These are phyloP conservation scores for Debaryomyces fabryi DNA, from an alignment of 1,139 yeast genomes.

Conservation along the genomic window DNA sequence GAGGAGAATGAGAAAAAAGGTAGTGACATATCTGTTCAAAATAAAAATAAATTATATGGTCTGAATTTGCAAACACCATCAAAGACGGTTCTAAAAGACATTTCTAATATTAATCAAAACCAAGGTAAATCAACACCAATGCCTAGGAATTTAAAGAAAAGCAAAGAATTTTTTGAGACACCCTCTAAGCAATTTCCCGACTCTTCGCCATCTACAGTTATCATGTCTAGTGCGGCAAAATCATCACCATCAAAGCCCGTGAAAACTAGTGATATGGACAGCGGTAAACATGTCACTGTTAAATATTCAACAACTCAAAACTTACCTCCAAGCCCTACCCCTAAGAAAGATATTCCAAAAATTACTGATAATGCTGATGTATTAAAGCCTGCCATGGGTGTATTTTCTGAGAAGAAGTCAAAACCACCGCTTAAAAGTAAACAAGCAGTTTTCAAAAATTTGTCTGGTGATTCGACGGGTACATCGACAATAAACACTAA, in stretches of 20 bases:
- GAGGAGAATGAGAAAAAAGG: constrained; percentile 12
- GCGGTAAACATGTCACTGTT: constrained; percentile 3
- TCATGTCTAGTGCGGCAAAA: constrained; percentile 27
- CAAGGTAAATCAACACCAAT: constrained; percentile 10
- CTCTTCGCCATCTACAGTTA: constrained; percentile 39
- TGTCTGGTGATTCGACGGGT: constrained; percentile 1
- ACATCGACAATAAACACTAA: constrained; percentile 1
- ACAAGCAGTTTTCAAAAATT: constrained; percentile 19
- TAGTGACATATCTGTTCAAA: not conserved
- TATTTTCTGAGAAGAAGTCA: constrained; percentile 38
- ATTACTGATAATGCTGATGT: constrained; percentile 15
- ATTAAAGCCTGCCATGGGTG: constrained; percentile 46
- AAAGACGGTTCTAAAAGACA: constrained; percentile 30
- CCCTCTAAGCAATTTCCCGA: constrained; percentile 27
- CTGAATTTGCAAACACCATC: constrained; percentile 35
- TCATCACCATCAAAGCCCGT: constrained; percentile 11
- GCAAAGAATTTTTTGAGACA: constrained; percentile 19
- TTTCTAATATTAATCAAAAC: constrained; percentile 25
- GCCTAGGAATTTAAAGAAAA: constrained; percentile 6
- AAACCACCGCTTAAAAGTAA: constrained; percentile 11
- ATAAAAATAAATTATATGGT: constrained; percentile 12
- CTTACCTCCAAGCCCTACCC: constrained; percentile 47
- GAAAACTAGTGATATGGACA: constrained; percentile 7
- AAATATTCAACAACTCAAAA: constrained; percentile 10
- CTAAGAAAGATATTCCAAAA: constrained; percentile 29